phyloP scores from a whole-genome alignment of 225 moss, liverwort and hornwort genomes.

The Neckera pumila region DNA sequence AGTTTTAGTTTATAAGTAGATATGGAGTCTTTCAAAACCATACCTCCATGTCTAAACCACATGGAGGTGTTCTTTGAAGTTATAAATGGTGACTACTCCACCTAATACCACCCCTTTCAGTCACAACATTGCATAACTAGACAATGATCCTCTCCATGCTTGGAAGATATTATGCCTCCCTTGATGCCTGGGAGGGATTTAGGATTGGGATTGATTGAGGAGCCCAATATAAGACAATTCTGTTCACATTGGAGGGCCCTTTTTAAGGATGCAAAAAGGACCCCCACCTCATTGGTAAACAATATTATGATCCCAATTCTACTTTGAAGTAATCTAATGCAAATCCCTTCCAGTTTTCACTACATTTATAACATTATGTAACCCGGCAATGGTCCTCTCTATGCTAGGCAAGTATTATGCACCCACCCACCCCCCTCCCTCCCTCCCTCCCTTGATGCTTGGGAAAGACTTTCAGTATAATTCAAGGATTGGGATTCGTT shows the following conservation, averaged over 20 bases:
- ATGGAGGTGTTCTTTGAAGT: background rate
- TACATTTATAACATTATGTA: no score
- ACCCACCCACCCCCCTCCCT: no score
- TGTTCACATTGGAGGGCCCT: rapidly evolving
- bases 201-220: background rate
- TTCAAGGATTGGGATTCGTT: no score
- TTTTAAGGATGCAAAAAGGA: background rate
- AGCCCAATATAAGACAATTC: background rate
- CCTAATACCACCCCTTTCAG: background rate
- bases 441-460: no score
- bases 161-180: background rate
- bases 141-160: background rate
- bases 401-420: no score
- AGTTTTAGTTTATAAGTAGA: no score
- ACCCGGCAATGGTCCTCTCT: no score
- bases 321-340: no score
- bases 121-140: background rate
- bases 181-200: background rate
- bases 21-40: no score
- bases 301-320: rapidly evolving
- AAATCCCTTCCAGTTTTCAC: background rate
- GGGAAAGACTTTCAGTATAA: no score
- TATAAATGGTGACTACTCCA: rapidly evolving
- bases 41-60: no score
- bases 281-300: background rate